Base-by-base conservation (phyloP, 352 stramenopile genomes). In the Globisporangium spiculum region DNA sequence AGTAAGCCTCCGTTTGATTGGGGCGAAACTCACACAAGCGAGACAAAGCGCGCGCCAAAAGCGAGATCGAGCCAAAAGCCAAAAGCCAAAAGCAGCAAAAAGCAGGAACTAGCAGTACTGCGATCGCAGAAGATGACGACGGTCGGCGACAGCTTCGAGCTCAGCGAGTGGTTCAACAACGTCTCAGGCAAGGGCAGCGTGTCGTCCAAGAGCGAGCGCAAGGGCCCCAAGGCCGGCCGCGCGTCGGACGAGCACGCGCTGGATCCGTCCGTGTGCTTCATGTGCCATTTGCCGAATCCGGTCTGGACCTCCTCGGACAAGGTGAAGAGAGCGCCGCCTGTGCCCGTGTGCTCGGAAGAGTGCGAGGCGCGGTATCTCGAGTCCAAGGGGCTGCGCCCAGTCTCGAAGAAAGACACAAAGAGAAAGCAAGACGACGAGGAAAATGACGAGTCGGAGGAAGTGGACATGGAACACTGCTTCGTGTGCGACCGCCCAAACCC, bases 131-230 rank as follows among this genome's bases (percentile, higher is more conserved):
- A 27, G 57, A 78, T 77, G 74, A 57, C 75, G 66, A 69, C 63
- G 27, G 72, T 89, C 55, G 79, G 76, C 57, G 81, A 90, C 50
- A 75, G 80, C 54, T 93, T 93, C 61, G 79, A 91, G 78, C 77
- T 93, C 41, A 91, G 84, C 73, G 83, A 88, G 79, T 94, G 86
- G 86, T 94, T 91, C 70, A 94, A 94, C 65, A 74, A 57, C 55
- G 53, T 71, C 52, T 62, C 66, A 5, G 38, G 48, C 62, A 77
- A 74, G 44, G 64, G 54, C 53, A n/a, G 30, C 16, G 60, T 53
- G 53, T 55, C 63, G 30, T 67, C 69, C 32, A 59, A 80, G 67
- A 58, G 69, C 67, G 60, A 79, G 73, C 67, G 71, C 66, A 79
- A 74, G 26, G 54, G 87, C 69, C 72, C 77, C 53, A 90, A 73